phyloP scores from a whole-genome alignment of 805 yeast genomes.

The Ogataea degrootiae region DNA sequence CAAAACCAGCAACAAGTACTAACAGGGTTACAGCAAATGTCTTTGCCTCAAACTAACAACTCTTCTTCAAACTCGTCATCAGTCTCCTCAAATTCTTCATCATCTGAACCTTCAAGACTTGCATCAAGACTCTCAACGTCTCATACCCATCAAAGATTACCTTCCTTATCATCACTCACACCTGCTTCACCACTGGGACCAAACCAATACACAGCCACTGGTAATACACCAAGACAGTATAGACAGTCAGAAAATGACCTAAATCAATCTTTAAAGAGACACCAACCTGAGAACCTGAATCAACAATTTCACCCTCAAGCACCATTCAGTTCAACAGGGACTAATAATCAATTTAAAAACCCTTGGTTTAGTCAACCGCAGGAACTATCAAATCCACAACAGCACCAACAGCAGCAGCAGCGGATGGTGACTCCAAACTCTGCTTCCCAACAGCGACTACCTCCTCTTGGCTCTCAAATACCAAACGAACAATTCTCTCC shows the following conservation, averaged over 20 bases:
- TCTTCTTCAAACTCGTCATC: slow-evolving; percentile 7
- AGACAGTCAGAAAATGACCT: slow-evolving; percentile 12
- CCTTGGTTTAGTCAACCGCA: slow-evolving; percentile 15
- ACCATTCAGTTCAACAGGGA: background rate
- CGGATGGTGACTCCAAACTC: background rate
- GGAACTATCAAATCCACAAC: background rate
- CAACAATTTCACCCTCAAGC: slow-evolving; percentile 3
- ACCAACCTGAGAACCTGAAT: slow-evolving; percentile 15
- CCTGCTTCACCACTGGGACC: slow-evolving; percentile 6
- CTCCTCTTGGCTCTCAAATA: slow-evolving; percentile 10
- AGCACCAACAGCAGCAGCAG: background rate
- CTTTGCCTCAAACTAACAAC: slow-evolving; percentile 13
- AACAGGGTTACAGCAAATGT: slow-evolving; percentile 20
- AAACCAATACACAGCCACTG: slow-evolving; percentile 5
- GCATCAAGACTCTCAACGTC: slow-evolving; percentile 15
- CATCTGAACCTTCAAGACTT: slow-evolving; percentile 6
- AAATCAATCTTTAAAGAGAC: slow-evolving; percentile 15
- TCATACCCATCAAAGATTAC: slow-evolving; percentile 17
- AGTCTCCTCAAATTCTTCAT: slow-evolving; percentile 3
- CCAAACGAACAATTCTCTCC: slow-evolving; percentile 12
- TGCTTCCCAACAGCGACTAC: slow-evolving; percentile 8
- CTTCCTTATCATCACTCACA: slow-evolving; percentile 16
- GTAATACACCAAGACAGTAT: slow-evolving; percentile 12
- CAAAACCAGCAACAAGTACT: slow-evolving; percentile 15
- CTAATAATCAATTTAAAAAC: slow-evolving; percentile 14